Base-by-base conservation (phyloP, 108 stramenopile species). In the Pseudonitzschia multiseries region DNA sequence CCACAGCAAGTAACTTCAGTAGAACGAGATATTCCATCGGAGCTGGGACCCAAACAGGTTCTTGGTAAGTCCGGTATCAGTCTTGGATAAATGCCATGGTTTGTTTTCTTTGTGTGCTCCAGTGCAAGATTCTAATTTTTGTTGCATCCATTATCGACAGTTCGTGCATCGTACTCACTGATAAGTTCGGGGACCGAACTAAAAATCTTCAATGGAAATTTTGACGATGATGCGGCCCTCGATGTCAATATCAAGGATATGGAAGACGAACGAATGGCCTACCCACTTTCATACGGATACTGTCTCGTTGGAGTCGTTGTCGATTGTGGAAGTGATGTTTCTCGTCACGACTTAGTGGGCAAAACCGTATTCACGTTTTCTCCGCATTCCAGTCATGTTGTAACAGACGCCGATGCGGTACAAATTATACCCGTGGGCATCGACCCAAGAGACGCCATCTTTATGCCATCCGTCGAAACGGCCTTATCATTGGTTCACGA, bases 401-500 rank as follows among this genome's bases (percentile, higher is more conserved):
- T 94, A 29, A 81, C 79, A 54, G 83, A 88, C 53, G 81, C 81
- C 57, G 84, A 83, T 59, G 80, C 82, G 8, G 78, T 93, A 56
- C 90, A 93, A 72, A 56, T 94, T n/a, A 87, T 96, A 17, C 95
- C 95, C 54, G 81, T 81, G 72, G 95, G 89, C 18, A 93, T 97
- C 32, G 79, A 71, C 13, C 76, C 96, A 36, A 81, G 92, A 66
- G 95, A 96, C 83, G 96, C 96, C 4, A 89, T 95, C 10, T 97
- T 95, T 86, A 88, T 97, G 81, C 95, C 96, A 53, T 95, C 95
- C 1, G 90, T 97, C 12, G 96, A 97, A 78, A 97, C 96, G 31
- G 95, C 96, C 0, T 69, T 97, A 51, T 93, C 93, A 4, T 71
- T 97, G 18, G 93, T 96, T 0, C 96, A 97, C 66, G 96, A 97